These are phyloP conservation scores for Xylaria venustula DNA, from an alignment of 495 filamentous ascomycete species.

Conservation along the genomic window DNA sequence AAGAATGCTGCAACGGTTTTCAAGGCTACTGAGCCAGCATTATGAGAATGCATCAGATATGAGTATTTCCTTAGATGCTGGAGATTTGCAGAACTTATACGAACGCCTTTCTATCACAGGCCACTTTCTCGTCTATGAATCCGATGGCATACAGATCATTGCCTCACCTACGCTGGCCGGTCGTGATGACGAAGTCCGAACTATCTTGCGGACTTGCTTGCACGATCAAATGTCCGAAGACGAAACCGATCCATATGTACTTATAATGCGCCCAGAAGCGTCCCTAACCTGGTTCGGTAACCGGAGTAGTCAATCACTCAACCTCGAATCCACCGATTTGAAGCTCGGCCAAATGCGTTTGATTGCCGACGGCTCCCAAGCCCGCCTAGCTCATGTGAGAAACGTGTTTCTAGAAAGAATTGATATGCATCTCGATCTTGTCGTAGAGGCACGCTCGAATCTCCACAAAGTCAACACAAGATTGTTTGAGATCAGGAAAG, in stretches of 20 bases:
- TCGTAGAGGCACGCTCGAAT: slow-evolving; percentile 90
- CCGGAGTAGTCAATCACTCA: slow-evolving; percentile 64
- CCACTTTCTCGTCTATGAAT: slow-evolving; percentile 80
- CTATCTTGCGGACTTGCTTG: slow-evolving; percentile 83
- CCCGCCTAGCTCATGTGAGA: slow-evolving; percentile 74
- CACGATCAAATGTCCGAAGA: slow-evolving; percentile 77
- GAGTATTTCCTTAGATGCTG: slow-evolving; percentile 67
- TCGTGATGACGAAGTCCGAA: slow-evolving; percentile 74
- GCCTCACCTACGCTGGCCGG: slow-evolving; percentile 76
- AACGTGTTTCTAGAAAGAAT: slow-evolving; percentile 71
- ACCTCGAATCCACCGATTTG: slow-evolving; percentile 79
- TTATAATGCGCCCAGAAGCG: slow-evolving; percentile 80
- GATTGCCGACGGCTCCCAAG: slow-evolving; percentile 83
- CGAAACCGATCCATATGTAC: slow-evolving; percentile 71
- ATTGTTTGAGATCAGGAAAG: slow-evolving; percentile 92
- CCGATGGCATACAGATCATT: slow-evolving; percentile 77
- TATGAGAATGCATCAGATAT: slow-evolving; percentile 97
- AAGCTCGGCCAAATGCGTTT: slow-evolving; percentile 84
- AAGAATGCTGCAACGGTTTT: slow-evolving; percentile 73
- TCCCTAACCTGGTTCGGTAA: slow-evolving; percentile 81
- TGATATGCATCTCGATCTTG: slow-evolving; percentile 77
- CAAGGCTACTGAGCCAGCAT: slow-evolving; percentile 79
- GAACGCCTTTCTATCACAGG: slow-evolving; percentile 79
- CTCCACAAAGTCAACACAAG: slow-evolving; percentile 87
- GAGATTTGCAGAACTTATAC: slow-evolving; percentile 69